Evolutionary conservation across 2,329 filamentous ascomycete genomes (phyloP), one percentile per base, ranked within the genome.

Genomic region (Tolypocladium amazonense): DNA sequence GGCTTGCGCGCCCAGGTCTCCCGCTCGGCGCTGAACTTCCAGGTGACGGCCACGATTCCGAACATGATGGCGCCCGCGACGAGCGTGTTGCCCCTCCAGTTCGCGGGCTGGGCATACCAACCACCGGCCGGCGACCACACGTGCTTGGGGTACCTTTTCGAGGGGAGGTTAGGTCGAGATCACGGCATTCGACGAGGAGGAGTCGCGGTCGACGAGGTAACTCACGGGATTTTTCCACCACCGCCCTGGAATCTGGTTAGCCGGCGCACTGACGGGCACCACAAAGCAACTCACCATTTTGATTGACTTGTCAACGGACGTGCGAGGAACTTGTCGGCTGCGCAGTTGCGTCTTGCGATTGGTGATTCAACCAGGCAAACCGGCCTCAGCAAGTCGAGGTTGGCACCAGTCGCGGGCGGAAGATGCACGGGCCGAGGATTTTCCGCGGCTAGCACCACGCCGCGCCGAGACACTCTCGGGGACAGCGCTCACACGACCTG

Each of bases 71-170:
- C 82, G 62, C 84, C 83, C 72, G 92, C 86, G 66, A 94, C 80
- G 59, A 88, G 81, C 6, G 94, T 99, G 81, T 99, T 99, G 70
- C 80, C 78, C 75, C 89, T 94, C 94, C 94, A 99, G 82, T 99
- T 99, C 67, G 84, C 81, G 58, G 94, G 94, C 75, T 96, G 93
- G 59, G 88, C 80, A 77, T 99, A 99, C 94, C 94, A 99, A 77
- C 94, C 94, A 83, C 94, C 94, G 65, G 93, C 82, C 63, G 94
- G 94, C 71, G 94, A 97, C 94, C 94, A 99, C 83, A 99, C 91
- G 82, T 99, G 93, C 83, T 96, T 97, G 75, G 92, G 92, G 78
- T 96, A 96, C 72, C 91, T 54, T 54, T 54, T 37, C 50, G 30
- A 8, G 18, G 30, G 30, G 20, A 37, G 50, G 50, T 54, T 37